Base-by-base conservation (phyloP, 208 protist genomes). In the Acanthamoeba royreba region DNA sequence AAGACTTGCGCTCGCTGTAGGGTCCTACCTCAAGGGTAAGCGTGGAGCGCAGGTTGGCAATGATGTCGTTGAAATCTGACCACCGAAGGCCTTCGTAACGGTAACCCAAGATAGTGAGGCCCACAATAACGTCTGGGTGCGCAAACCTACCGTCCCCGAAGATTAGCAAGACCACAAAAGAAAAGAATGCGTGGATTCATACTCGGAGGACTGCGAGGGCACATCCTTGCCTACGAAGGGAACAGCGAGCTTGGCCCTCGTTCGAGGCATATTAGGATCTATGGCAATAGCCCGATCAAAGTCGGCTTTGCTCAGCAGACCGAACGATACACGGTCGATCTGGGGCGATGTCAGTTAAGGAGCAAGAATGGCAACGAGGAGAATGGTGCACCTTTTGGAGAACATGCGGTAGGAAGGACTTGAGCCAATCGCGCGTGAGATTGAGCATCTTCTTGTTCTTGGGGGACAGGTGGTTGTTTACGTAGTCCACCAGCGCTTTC, bases 151-250 rank as follows among this genome's bases (percentile, higher is more conserved):
- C n/a, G n/a, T n/a, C n/a, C n/a, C n/a, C n/a, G n/a, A n/a, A n/a
- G n/a, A n/a, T n/a, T n/a, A n/a, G n/a, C n/a, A n/a, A n/a, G n/a
- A n/a, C n/a, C n/a, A n/a, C n/a, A n/a, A n/a, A n/a, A n/a, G n/a
- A n/a, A n/a, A n/a, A n/a, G n/a, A n/a, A n/a, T n/a, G n/a, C n/a
- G n/a, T n/a, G n/a, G n/a, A n/a, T n/a, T n/a, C n/a, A n/a, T n/a
- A n/a, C n/a, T 99, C 98, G 77, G 97, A 98, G 77, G 97, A 97
- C 52, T 96, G 95, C 53, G 98, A 98, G 28, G 98, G 98, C 53
- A 98, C 97, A 79, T 99, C 98, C 96, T 99, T 99, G 61, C 98
- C 98, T 52, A 99, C 98, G 92, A 99, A 99, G 0, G 98, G 98
- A 19, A 99, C 96, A 4, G 98, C 98, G 94, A 98, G 98, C 90